These are phyloP conservation scores for Lepiota venenata DNA, from an alignment of 768 basidiomycete genomes.

Conservation along the genomic window DNA sequence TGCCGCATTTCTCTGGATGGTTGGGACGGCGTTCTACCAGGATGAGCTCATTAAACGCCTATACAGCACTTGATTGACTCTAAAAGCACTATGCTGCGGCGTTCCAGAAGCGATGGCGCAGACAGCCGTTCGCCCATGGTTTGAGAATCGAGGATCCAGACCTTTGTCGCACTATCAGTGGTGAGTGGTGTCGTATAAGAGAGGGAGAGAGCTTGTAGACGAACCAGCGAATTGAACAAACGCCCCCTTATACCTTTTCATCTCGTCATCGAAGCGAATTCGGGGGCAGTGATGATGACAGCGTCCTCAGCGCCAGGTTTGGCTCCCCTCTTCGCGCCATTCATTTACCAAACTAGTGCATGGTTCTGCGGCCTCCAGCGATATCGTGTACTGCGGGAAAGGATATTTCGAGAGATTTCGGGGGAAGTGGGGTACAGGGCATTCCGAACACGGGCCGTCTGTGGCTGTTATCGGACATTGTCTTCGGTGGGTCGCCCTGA, in stretches of 20 bases:
- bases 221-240: neutral
- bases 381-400: neutral
- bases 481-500: conserved; percentile 5
- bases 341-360: neutral
- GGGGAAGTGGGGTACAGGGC: conserved; percentile 18
- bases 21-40: neutral
- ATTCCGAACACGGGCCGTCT: conserved; percentile 7
- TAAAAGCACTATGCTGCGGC: neutral
- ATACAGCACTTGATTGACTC: conserved; percentile 5
- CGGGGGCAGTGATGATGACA: neutral
- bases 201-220: neutral
- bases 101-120: neutral
- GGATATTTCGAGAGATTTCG: neutral
- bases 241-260: neutral
- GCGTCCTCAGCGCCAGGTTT: conserved; percentile 5
- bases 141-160: neutral
- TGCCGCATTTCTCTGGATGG: neutral
- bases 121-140: neutral
- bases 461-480: conserved; percentile 5
- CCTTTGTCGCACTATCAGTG: neutral
- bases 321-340: neutral
- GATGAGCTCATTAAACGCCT: conserved; percentile 3
- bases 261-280: neutral
- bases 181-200: neutral
- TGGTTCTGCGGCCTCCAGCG: neutral